phyloP scores from a whole-genome alignment of 1,284 basidiomycete genomes.

The Naganishia albida region DNA sequence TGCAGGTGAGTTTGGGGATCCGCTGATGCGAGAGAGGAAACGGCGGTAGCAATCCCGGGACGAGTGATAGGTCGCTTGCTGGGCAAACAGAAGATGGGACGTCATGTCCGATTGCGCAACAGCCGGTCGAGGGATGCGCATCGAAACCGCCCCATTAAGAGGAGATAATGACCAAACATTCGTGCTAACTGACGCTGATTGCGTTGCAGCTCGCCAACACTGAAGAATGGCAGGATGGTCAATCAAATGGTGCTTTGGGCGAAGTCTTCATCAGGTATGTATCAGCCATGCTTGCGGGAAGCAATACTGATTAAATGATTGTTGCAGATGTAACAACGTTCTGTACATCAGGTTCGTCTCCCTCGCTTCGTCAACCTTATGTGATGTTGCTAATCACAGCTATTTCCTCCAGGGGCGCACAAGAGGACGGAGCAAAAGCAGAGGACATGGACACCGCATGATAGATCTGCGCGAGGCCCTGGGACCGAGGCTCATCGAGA shows the following conservation, averaged over 20 bases:
- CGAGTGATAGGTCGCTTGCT: too few species aligned
- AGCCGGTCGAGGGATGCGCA: too few species aligned
- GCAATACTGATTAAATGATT: constrained; percentile 19
- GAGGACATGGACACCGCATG: constrained; percentile 28
- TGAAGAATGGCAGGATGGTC: constrained; percentile 95
- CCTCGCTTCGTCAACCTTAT: background rate
- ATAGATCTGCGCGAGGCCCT: background rate
- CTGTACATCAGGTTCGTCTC: constrained; percentile 65
- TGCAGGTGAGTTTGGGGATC: constrained; percentile 69
- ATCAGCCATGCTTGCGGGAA: background rate
- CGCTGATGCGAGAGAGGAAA: background rate
- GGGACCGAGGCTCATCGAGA: background rate
- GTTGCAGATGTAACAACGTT: constrained; percentile 77
- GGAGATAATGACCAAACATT: background rate
- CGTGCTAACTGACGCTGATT: background rate
- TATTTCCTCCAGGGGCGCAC: constrained; percentile 4
- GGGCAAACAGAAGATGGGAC: background rate
- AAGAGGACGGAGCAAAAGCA: constrained; percentile 19
- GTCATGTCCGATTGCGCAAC: too few species aligned
- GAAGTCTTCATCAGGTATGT: constrained; percentile 93
- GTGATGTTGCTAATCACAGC: background rate
- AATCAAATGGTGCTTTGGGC: constrained; percentile 91
- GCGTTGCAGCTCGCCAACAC: constrained; percentile 83
- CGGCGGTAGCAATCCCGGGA: too few species aligned
- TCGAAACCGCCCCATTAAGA: too few species aligned